Evolutionary conservation across 192 early-diverging fungal genomes (phyloP), one percentile per base, ranked within the genome.

Genomic region (Coemansia sp.): DNA sequence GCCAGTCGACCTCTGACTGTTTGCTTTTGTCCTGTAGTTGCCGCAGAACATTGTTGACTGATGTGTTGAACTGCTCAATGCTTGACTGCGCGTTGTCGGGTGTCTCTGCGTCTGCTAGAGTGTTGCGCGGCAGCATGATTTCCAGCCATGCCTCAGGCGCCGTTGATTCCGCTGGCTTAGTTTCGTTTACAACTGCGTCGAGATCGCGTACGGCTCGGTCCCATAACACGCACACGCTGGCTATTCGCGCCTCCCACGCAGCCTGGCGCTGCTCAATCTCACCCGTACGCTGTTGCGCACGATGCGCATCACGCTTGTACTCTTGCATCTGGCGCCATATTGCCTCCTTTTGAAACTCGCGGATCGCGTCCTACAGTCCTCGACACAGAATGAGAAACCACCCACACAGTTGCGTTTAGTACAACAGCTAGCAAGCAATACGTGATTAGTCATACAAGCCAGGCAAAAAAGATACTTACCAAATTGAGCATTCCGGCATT

Each of bases 311-410:
- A 17, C 86, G 74, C 69, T 84, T 87, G 66, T 88, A 88, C 51
- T 86, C 85, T 83, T 83, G 83, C 65, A 87, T 86, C 55, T 87
- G 84, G 19, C 86, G 67, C 82, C 84, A 88, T 45, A 88, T 88
- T 38, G 86, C 86, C 9, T 88, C 86, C 60, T 88, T 88, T 73
- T 87, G 86, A 60, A 86, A 88, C 58, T 74, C 65, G 56, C 77
- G 77, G 51, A 80, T 80, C 52, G 67, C 62, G 3, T 71, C 77
- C 77, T 80, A 80, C 51, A 62, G 17, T 3, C 7, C 32, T 32
- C 32, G 6, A 19, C 12, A 49, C 24, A 43, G n/a, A 51, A 66
- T 32, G 32, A 32, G 32, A 32, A 32, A 7, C 5, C 32, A 32
- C 32, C 6, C 32, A 8, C 32, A 32, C 1, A 7, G 5, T 32